Conservation (phyloP, 192 early-diverging fungal species). For the Coemansia sp. region DNA sequence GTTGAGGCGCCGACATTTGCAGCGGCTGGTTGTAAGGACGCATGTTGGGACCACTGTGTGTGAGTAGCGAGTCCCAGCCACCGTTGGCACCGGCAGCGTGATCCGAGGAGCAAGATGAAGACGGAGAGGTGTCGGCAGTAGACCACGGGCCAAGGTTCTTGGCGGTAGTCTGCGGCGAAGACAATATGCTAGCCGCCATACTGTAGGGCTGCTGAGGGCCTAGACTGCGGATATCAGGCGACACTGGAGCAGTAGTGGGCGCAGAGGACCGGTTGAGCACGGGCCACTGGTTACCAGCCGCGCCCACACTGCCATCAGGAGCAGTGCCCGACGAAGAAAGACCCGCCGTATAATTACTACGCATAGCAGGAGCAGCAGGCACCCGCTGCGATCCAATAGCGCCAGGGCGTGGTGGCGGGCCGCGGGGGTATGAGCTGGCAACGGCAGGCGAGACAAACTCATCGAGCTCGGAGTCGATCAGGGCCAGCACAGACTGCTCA, state of each 20-base stretch:
- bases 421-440: constrained; percentile 5
- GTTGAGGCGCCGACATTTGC: background rate
- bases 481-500: constrained; percentile 5
- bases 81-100: background rate
- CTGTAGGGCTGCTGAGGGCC: background rate
- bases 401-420: constrained; percentile 8
- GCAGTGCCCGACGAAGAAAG: background rate
- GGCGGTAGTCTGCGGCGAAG: constrained; percentile 11
- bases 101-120: background rate
- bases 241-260: constrained; percentile 21
- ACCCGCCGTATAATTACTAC: background rate
- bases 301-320: background rate
- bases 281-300: background rate
- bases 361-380: background rate
- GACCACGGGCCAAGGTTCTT: background rate
- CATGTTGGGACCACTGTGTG: background rate
- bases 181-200: constrained; percentile 2
- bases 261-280: background rate
- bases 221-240: constrained; percentile 2
- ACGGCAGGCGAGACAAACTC: constrained; percentile 27
- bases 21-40: background rate
- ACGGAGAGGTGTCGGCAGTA: background rate
- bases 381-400: constrained; percentile 39
- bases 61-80: constrained; percentile 5
- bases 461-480: constrained; percentile 36